Conservation (phyloP, 176 grass and related monocot species). For the Bromus sterilis region DNA sequence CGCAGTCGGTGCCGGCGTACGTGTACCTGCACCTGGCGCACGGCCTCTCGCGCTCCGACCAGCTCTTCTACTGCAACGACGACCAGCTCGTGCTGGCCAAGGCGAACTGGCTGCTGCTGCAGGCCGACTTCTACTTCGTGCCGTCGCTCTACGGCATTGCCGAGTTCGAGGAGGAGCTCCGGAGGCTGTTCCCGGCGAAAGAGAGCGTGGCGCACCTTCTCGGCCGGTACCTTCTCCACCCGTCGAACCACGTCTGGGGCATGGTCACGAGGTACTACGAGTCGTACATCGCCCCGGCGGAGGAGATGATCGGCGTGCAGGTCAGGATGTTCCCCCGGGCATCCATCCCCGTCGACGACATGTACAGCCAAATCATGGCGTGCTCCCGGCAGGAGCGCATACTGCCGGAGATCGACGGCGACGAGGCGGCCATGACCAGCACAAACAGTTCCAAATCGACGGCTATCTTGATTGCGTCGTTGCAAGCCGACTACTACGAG, state of each 20-base stretch:
- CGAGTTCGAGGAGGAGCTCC: slow-evolving; percentile 30
- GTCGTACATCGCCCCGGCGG: slow-evolving; percentile 26
- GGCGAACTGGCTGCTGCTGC: slow-evolving; percentile 53
- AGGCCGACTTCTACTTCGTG: slow-evolving; percentile 41
- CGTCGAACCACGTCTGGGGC: slow-evolving; percentile 44
- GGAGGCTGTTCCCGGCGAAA: slow-evolving; percentile 39
- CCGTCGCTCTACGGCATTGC: slow-evolving; percentile 38
- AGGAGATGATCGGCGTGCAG: slow-evolving; percentile 41
- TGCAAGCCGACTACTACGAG: slow-evolving; percentile 45
- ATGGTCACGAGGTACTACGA: slow-evolving; percentile 29
- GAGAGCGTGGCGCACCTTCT: slow-evolving; percentile 49
- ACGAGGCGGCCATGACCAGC: not conserved
- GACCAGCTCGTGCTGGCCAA: slow-evolving; percentile 35
- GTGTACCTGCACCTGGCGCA: slow-evolving; percentile 44
- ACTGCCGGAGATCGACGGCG: not conserved
- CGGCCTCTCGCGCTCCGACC: slow-evolving; percentile 9
- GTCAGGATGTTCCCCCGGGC: slow-evolving; percentile 29
- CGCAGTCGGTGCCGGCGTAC: slow-evolving; percentile 24
- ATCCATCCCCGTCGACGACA: slow-evolving; percentile 14
- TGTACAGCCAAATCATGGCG: slow-evolving; percentile 29
- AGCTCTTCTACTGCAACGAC: slow-evolving; percentile 47
- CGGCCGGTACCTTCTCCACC: slow-evolving; percentile 46
- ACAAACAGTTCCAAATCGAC: not conserved
- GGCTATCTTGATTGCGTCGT: slow-evolving; percentile 39
- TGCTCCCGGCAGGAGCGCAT: slow-evolving; percentile 45